Base-by-base conservation (phyloP, 2,329 filamentous ascomycete species). In the Venturia effusa region DNA sequence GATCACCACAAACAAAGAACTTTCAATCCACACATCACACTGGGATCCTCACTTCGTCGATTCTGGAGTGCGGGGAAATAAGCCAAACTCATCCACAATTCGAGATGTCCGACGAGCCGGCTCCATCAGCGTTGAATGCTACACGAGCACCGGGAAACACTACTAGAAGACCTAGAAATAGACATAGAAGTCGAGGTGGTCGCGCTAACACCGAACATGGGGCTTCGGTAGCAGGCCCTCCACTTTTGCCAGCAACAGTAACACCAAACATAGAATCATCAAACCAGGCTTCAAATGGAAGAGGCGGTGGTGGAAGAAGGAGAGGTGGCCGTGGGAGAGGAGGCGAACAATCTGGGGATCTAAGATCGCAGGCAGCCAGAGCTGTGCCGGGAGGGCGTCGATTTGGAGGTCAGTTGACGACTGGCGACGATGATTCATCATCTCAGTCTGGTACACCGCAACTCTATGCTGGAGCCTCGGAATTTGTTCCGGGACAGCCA, bases 381-480 rank as follows among this genome's bases (percentile, higher is more conserved):
- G 76, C 70, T 1, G 71, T 73, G n/a, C 72, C 75, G 63, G 79
- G 79, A 8, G 51, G 51, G 11, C 71, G 80, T 64, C 74, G 76
- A 54, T 82, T 82, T 68, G 79, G 80, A 22, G 80, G 79, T 2
- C 76, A 77, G 63, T 71, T 82, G 62, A 80, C 79, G 1, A 69
- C 67, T 11, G 71, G 73, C 0, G 70, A 72, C 4, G 67, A 68
- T 30, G 64, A 66, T 24, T 43, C 62, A n/a, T 39, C 59, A 59
- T 59, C 57, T 43, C 60, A 39, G 51, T 30, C 57, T 41, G 64
- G 30, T 24, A 24, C 37, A 17, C 61, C 61, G 19, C 71, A 71
- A 39, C 69, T 83, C 17, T 78, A 82, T 67, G 77, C 77, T 43
- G 78, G 80, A 70, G 81, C 82, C 24, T 76, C 79, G 8, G 75